Evolutionary conservation across 768 basidiomycete genomes (phyloP), one percentile per base, ranked within the genome.

Genomic region (Mycena metata): DNA sequence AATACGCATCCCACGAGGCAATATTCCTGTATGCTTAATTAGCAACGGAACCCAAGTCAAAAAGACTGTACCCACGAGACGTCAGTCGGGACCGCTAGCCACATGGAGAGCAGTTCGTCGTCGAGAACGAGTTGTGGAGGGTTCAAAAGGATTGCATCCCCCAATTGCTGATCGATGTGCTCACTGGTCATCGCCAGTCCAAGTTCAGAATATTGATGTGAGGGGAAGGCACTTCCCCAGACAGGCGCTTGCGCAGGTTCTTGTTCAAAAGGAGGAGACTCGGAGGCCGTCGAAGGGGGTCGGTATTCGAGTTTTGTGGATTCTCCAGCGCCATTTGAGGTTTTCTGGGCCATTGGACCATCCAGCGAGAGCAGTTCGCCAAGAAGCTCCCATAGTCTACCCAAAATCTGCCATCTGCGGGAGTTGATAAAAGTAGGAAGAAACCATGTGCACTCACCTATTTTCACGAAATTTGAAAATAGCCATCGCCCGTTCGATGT

Each of bases 51-150:
- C 30, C 30, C 30, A 30, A 30, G 30, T 30, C 30, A 30, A 30
- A n/a, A n/a, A 30, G 30, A 30, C 6, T 30, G 30, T 30, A 30
- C 30, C 30, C 30, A 30, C 65, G 45, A 45, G 21, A 68, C 43
- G 9, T 21, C 45, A 1, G 52, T 57, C 16, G 66, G 66, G 11
- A 54, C 58, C 0, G 64, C 52, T 30, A 56, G 46, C 69, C 64
- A 70, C 60, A 70, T 57, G 9, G 69, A 55, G 54, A 60, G 42
- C 0, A 70, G 26, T 21, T 70, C 64, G 21, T 70, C 69, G 45
- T 70, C 69, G 13, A 56, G 49, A 23, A 64, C 42, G 17, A 39
- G 50, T 16, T 60, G 11, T n/a, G n/a, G 16, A 10, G 52, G 11
- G 35, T n/a, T 35, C 39, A 39, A 39, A 15, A 10, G 39, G 39